phyloP scores from a whole-genome alignment of 2,329 filamentous ascomycete genomes.

The Arthrobotrys sphaeroides region DNA sequence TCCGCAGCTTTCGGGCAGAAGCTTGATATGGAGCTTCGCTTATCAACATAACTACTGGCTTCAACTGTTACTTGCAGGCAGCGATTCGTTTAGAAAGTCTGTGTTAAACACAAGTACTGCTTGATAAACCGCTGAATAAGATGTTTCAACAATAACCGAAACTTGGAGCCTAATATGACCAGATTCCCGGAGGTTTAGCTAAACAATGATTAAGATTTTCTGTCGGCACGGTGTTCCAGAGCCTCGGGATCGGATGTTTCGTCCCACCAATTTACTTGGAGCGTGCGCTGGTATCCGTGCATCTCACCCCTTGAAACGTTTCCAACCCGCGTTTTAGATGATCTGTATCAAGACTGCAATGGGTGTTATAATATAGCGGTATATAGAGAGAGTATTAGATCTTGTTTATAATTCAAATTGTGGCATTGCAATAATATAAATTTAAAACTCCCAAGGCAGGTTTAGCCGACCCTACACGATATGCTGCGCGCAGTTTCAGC shows the following conservation, averaged over 20 bases:
- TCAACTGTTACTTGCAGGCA: no score
- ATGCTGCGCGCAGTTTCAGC: background rate
- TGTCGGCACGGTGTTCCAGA: background rate
- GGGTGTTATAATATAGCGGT: background rate
- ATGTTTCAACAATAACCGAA: no score
- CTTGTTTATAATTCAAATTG: background rate
- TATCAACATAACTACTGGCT: no score
- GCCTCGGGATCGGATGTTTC: background rate
- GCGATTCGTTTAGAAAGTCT: no score
- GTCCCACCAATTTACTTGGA: background rate
- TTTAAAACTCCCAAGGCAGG: background rate
- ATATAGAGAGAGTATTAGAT: background rate
- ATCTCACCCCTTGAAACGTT: background rate
- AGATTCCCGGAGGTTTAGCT: background rate
- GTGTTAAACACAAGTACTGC: no score
- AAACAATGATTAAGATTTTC: background rate
- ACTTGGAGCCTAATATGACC: background rate
- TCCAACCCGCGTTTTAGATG: constrained; percentile 1
- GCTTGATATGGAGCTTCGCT: no score
- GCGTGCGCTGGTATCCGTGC: background rate
- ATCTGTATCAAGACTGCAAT: background rate
- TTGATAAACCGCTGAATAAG: no score
- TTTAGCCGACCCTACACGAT: background rate
- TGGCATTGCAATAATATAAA: background rate
- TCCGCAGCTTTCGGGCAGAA: no score